Evolutionary conservation across 1,139 yeast species (phyloP).

Genomic region (Hemisphaericaspora xylofermentans): DNA sequence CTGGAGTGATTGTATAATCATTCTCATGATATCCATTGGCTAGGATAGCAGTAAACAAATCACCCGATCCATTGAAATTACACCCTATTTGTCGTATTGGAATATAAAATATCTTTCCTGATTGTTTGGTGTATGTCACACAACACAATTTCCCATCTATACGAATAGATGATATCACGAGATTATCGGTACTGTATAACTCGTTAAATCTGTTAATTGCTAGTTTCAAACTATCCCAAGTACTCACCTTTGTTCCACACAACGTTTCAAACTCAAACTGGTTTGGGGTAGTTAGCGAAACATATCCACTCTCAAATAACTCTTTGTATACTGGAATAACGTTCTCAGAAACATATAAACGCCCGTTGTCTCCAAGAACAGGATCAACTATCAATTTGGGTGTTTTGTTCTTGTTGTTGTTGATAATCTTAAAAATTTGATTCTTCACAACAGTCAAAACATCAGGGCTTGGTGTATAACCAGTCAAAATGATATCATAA

Average conservation of each 20-base stretch:
- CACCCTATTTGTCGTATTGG: slow-evolving; percentile 35
- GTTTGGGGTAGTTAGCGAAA: slow-evolving; percentile 38
- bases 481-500: slow-evolving; percentile 67
- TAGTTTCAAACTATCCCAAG: slow-evolving; percentile 21
- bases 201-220: slow-evolving; percentile 24
- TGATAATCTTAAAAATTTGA: slow-evolving; percentile 25
- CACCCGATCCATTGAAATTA: slow-evolving; percentile 48
- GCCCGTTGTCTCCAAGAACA: slow-evolving; percentile 42
- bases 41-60: slow-evolving; percentile 42
- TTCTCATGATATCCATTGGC: slow-evolving; percentile 31
- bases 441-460: slow-evolving; percentile 49
- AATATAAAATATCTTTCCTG: slow-evolving; percentile 22
- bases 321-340: slow-evolving; percentile 31
- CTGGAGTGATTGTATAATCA: slow-evolving; percentile 22
- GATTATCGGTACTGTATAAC: slow-evolving; percentile 24
- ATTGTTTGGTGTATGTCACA: slow-evolving; percentile 27
- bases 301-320: slow-evolving; percentile 27
- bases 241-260: slow-evolving; percentile 22
- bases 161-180: slow-evolving; percentile 37
- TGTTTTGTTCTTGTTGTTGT: slow-evolving; percentile 7
- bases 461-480: slow-evolving; percentile 65
- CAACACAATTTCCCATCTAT: slow-evolving; percentile 32
- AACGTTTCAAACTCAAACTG: slow-evolving; percentile 42
- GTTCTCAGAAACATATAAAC: slow-evolving; percentile 33
- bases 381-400: slow-evolving; percentile 41